Conservation (phyloP, 2,329 filamentous ascomycete species). For the Paecilomyces variotii region DNA sequence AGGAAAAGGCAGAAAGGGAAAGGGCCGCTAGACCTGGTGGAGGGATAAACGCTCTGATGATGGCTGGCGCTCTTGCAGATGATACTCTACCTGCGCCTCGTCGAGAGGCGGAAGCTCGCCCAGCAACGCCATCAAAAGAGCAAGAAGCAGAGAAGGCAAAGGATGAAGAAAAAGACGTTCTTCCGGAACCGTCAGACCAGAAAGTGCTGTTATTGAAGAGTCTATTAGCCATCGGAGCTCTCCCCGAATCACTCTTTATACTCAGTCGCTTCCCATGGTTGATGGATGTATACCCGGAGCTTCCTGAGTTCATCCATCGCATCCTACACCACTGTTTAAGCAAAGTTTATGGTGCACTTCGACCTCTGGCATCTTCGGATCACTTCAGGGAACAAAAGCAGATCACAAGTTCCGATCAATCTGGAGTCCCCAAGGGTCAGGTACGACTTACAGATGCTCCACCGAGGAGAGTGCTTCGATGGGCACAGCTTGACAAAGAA, state of each 20-base stretch:
- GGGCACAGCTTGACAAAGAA: constrained; percentile 73
- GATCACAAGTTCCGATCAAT: constrained; percentile 54
- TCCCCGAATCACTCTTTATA: constrained; percentile 89
- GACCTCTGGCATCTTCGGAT: constrained; percentile 37
- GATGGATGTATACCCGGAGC: constrained; percentile 71
- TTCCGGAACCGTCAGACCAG: constrained; percentile 73
- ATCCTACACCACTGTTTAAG: constrained; percentile 74
- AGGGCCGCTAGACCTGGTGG: constrained; percentile 61
- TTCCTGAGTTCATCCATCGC: constrained; percentile 74
- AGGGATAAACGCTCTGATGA: constrained; percentile 72
- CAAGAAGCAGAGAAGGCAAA: constrained; percentile 39
- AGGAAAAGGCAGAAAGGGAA: constrained; percentile 73
- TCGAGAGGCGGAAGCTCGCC: constrained; percentile 46
- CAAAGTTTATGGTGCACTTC: constrained; percentile 56
- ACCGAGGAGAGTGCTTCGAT: constrained; percentile 63
- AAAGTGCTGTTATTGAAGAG: constrained; percentile 80
- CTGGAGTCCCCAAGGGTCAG: constrained; percentile 59
- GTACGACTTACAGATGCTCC: constrained; percentile 54
- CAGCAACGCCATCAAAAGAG: constrained; percentile 49
- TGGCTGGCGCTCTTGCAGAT: constrained; percentile 78
- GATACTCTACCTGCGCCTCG: constrained; percentile 53
- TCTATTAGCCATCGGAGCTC: constrained; percentile 79
- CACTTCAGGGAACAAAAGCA: constrained; percentile 43
- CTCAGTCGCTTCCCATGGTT: constrained; percentile 91
- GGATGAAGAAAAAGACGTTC: constrained; percentile 40